Evolutionary conservation across 306 rosid species (phyloP).

Genomic region (Trifolium repens): DNA sequence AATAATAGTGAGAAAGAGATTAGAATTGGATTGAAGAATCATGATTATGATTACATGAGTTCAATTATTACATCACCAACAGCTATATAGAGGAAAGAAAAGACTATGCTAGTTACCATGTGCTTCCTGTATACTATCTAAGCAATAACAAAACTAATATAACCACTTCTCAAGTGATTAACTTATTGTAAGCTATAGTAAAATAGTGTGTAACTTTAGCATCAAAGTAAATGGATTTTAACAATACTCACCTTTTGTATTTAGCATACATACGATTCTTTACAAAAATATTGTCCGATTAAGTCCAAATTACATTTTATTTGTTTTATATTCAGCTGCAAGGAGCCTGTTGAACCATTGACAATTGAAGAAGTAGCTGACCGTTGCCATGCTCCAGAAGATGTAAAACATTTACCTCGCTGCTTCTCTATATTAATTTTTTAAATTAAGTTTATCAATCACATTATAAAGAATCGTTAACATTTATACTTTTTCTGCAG

Average conservation of each 20-base stretch:
- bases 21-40: no score
- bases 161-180: no score
- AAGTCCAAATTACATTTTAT: neutral
- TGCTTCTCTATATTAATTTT: conserved; percentile 14
- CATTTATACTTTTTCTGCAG: conserved; percentile 43
- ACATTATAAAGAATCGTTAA: neutral
- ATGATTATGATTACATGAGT: no score
- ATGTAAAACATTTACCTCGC: conserved; percentile 48
- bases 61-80: no score
- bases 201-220: no score
- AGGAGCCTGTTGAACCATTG: conserved; percentile 50
- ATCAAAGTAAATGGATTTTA: no score
- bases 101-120: no score
- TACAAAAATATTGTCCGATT: neutral
- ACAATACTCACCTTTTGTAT: neutral
- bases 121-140: no score
- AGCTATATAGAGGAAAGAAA: no score
- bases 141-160: no score
- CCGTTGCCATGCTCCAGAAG: conserved; percentile 68
- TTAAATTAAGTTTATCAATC: conserved; percentile 9
- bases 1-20: no score
- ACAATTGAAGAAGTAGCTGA: conserved; percentile 52
- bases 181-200: no score
- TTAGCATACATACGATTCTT: neutral
- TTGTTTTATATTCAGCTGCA: conserved; percentile 53